phyloP scores from a whole-genome alignment of 2,329 filamentous ascomycete genomes.

The Arthroderma sp. region DNA sequence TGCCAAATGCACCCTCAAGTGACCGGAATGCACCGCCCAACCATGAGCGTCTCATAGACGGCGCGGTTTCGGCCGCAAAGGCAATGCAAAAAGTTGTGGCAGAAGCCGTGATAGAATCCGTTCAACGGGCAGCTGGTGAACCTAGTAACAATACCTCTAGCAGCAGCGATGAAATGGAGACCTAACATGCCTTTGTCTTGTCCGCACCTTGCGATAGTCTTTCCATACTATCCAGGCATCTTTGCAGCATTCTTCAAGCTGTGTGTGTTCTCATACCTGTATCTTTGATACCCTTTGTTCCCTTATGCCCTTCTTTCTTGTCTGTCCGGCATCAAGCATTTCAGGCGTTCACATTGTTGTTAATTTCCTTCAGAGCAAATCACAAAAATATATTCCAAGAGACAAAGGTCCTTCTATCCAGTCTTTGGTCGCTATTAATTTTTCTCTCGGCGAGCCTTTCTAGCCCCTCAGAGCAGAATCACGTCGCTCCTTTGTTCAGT shows the following conservation, averaged over 20 bases:
- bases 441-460: no score
- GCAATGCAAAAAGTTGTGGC: conserved; percentile 47
- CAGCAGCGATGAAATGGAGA: conserved; percentile 18
- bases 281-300: no score
- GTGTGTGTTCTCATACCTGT: neutral
- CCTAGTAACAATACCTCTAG: conserved; percentile 2
- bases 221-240: neutral
- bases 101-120: conserved; percentile 48
- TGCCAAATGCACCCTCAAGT: conserved; percentile 21
- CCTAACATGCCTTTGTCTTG: conserved; percentile 12
- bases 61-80: conserved; percentile 49
- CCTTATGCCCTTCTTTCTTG: no score
- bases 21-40: conserved; percentile 26
- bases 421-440: no score
- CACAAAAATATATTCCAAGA: no score
- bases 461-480: no score
- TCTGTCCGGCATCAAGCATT: no score
- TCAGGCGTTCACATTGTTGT: no score
- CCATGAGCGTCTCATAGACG: conserved; percentile 46
- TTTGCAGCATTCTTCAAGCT: neutral
- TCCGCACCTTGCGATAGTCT: neutral
- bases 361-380: no score
- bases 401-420: no score
- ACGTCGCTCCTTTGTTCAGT: no score
- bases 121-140: conserved; percentile 26